Conservation (phyloP, 257 asterid genomes). For the Nicotiana undulata region DNA sequence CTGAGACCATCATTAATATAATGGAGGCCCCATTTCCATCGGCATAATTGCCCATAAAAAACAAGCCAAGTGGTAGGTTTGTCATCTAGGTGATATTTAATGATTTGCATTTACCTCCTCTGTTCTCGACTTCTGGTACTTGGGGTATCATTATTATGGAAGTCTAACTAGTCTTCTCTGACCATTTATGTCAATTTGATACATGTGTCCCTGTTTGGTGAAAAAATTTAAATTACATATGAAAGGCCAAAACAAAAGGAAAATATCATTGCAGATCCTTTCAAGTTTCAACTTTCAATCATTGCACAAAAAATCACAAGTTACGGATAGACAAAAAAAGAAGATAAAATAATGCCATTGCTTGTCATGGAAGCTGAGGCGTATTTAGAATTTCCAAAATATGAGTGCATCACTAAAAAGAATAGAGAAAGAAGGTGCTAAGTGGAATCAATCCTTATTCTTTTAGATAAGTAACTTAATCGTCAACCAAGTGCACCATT, state of each 20-base stretch:
- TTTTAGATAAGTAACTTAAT: too few relatives aligned
- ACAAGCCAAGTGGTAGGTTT: neutral
- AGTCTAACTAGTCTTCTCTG: neutral
- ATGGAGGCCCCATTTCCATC: neutral
- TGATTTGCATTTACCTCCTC: neutral
- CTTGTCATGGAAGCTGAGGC: neutral
- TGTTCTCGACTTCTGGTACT: neutral
- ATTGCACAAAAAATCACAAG: neutral
- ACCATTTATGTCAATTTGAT: neutral
- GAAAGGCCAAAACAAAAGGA: neutral
- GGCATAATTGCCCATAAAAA: neutral
- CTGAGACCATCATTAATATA: neutral
- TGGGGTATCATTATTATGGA: neutral
- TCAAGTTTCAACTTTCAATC: neutral
- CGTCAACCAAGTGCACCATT: too few relatives aligned
- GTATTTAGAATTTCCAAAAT: too few relatives aligned
- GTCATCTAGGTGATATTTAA: neutral
- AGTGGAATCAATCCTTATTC: too few relatives aligned
- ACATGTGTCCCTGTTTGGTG: neutral
- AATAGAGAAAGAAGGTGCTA: too few relatives aligned
- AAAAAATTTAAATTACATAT: neutral
- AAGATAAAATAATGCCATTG: neutral
- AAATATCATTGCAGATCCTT: neutral
- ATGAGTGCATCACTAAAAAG: too few relatives aligned
- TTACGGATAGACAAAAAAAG: too few relatives aligned